These are phyloP conservation scores for Purshia tridentata DNA, from an alignment of 306 rosid genomes.

Conservation along the genomic window DNA sequence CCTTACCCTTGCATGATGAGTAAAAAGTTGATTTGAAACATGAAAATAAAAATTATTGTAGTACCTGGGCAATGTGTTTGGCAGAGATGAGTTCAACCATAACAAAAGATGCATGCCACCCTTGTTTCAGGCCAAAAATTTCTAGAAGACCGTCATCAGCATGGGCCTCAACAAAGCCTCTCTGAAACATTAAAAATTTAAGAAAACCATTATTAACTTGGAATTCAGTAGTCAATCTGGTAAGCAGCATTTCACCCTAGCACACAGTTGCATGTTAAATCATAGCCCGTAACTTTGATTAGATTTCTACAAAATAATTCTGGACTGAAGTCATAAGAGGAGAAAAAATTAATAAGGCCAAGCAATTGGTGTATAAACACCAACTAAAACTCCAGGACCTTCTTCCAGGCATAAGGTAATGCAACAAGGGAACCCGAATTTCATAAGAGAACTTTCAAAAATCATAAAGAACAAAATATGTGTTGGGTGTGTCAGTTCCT, in stretches of 20 bases:
- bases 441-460: background rate
- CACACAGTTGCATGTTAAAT: background rate
- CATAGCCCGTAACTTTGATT: background rate
- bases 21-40: background rate
- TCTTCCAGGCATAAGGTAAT: background rate
- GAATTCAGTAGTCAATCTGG: background rate
- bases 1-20: background rate
- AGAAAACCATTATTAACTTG: constrained; percentile 10
- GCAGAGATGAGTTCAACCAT: constrained; percentile 94
- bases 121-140: constrained; percentile 95
- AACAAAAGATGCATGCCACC: constrained; percentile 99
- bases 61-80: constrained; percentile 96
- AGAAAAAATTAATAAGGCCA: too few species aligned
- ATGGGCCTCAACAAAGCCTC: constrained; percentile 92
- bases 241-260: constrained; percentile 7
- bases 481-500: background rate
- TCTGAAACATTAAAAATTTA: constrained; percentile 42
- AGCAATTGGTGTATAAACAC: background rate
- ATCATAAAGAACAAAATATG: background rate
- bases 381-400: background rate
- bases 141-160: constrained; percentile 93
- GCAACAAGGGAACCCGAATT: background rate
- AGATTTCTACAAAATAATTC: too few species aligned
- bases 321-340: background rate
- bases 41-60: background rate